Evolutionary conservation across 2,329 filamentous ascomycete genomes (phyloP).

Genomic region (Teratosphaeria pseudoeucalypti): DNA sequence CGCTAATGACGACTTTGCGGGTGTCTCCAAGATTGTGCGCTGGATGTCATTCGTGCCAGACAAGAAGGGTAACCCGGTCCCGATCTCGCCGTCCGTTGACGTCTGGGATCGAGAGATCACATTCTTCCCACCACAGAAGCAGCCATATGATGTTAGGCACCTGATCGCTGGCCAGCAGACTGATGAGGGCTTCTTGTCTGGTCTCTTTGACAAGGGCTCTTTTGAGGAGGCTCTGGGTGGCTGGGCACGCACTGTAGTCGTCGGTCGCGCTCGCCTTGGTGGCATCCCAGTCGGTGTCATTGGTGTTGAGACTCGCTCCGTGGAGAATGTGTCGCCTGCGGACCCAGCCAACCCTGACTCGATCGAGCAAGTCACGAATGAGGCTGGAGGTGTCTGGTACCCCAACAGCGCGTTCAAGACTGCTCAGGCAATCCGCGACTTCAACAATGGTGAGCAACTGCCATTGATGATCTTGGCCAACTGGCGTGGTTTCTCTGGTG

Average conservation of each 20-base stretch:
- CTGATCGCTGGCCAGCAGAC: constrained; percentile 83
- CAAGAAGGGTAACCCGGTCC: constrained; percentile 83
- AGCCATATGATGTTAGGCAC: constrained; percentile 86
- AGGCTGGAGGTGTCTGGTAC: constrained; percentile 99
- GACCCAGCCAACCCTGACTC: constrained; percentile 98
- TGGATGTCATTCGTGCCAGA: constrained; percentile 98
- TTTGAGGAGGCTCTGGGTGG: constrained; percentile 95
- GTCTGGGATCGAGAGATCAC: constrained; percentile 86
- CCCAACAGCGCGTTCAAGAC: constrained; percentile 99
- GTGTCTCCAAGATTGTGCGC: constrained; percentile 93
- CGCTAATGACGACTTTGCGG: constrained; percentile 92
- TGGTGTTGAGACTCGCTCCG: constrained; percentile 84
- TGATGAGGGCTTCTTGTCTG: constrained; percentile 74
- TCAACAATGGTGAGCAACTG: constrained; percentile 97
- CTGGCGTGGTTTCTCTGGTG: constrained; percentile 99
- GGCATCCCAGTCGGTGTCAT: constrained; percentile 99
- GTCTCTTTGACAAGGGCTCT: constrained; percentile 92
- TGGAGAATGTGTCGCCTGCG: constrained; percentile 93
- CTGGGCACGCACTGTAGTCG: constrained; percentile 93
- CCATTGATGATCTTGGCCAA: constrained; percentile 98
- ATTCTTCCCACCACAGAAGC: constrained; percentile 70
- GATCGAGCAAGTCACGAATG: constrained; percentile 85
- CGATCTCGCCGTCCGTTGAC: constrained; percentile 78
- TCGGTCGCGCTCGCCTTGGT: constrained; percentile 89
- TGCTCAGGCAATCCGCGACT: constrained; percentile 95